These are phyloP conservation scores for Macrolepiota albuminosa DNA, from an alignment of 768 basidiomycete species.

Conservation along the genomic window DNA sequence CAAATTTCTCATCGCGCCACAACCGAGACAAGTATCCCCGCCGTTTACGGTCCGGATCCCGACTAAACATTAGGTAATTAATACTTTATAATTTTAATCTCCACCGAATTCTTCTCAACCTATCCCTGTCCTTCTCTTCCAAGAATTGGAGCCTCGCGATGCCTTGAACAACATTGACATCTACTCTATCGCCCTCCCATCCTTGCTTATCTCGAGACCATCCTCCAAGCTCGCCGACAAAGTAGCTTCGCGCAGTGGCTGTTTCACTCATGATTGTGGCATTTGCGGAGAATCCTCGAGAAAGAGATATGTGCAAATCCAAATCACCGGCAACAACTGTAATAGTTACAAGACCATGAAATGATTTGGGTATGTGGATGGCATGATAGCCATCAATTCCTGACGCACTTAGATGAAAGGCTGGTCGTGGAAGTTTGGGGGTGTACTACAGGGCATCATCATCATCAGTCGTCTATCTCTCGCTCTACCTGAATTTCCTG, in stretches of 20 bases:
- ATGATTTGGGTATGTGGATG: conserved; percentile 37
- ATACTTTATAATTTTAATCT: conserved; percentile 5
- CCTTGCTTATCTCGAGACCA: conserved; percentile 16
- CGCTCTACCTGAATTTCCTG: background rate
- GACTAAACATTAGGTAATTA: background rate
- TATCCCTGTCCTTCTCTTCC: conserved; percentile 19
- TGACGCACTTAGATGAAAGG: conserved; percentile 27
- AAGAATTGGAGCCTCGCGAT: conserved; percentile 20
- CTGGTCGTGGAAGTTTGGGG: conserved; percentile 27
- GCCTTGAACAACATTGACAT: conserved; percentile 18
- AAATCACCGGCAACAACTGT: conserved; percentile 32
- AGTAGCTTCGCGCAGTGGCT: conserved; percentile 26
- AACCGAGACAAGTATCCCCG: no score
- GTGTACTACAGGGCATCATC: conserved; percentile 26
- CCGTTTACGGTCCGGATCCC: no score
- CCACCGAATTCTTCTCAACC: conserved; percentile 17
- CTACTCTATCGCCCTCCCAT: conserved; percentile 23
- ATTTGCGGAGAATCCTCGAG: conserved; percentile 20
- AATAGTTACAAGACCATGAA: conserved; percentile 35
- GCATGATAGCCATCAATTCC: conserved; percentile 26
- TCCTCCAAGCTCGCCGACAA: conserved; percentile 27
- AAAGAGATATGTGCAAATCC: conserved; percentile 30
- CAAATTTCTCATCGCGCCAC: no score
- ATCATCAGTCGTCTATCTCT: background rate
- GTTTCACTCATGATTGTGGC: conserved; percentile 32